Percentiles rank a stretch among this genome's conserved stretches.
Evolutionary conservation across 2,329 filamentous ascomycete genomes (phyloP).

Genomic region (Cordyceps militaris): DNA sequence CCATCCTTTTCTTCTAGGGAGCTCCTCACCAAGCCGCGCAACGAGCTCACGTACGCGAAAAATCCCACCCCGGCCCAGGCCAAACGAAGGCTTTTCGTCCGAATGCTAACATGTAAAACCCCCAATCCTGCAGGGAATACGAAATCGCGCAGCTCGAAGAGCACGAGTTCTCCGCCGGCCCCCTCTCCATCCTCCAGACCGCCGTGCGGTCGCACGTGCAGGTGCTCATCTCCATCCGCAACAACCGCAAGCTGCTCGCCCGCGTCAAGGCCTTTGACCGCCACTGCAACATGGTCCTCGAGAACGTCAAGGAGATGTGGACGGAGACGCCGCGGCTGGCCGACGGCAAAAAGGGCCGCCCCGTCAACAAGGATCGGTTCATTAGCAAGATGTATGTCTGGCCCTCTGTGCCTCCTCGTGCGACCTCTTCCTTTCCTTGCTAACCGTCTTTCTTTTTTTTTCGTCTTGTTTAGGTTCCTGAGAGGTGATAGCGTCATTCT

Average conservation of each 20-base stretch:
- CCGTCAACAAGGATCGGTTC: slow-evolving; percentile 96
- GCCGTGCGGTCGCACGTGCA: slow-evolving; percentile 91
- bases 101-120: not conserved
- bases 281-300: slow-evolving; percentile 98
- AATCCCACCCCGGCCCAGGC: slow-evolving; percentile 15
- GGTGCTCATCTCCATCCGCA: slow-evolving; percentile 93
- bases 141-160: slow-evolving; percentile 68
- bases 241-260: slow-evolving; percentile 95
- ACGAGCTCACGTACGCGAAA: slow-evolving; percentile 75
- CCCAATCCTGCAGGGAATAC: slow-evolving; percentile 61
- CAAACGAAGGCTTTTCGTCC: no score
- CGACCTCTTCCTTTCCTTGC: not conserved
- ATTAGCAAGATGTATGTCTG: slow-evolving; percentile 85
- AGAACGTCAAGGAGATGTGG: slow-evolving; percentile 98
- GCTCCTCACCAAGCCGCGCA: slow-evolving; percentile 79
- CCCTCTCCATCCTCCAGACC: slow-evolving; percentile 87
- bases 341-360: slow-evolving; percentile 79
- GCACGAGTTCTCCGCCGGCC: slow-evolving; percentile 48
- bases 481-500: slow-evolving; percentile 83
- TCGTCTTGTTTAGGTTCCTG: slow-evolving; percentile 55
- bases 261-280: slow-evolving; percentile 98
- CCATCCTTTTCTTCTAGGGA: slow-evolving; percentile 50
- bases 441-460: not conserved
- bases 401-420: not conserved
- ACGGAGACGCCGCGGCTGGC: slow-evolving; percentile 81